phyloP scores from a whole-genome alignment of 495 filamentous ascomycete species.

The Monascus purpureus region DNA sequence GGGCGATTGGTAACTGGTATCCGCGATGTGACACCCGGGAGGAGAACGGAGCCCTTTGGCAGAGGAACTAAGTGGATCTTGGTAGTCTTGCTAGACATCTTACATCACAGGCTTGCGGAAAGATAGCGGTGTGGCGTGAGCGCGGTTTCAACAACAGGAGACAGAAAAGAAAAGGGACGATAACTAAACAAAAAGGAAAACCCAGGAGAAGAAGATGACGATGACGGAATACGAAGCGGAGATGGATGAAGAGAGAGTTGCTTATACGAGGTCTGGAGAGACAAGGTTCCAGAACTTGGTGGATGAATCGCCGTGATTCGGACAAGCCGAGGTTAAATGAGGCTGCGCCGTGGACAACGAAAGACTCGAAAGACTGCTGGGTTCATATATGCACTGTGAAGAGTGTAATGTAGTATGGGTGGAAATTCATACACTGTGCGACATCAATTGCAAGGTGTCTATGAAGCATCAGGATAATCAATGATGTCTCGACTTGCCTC shows the following conservation, averaged over 20 bases:
- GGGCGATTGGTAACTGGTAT: constrained; percentile 65
- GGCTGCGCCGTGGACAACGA: too few species aligned
- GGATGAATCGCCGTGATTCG: not conserved
- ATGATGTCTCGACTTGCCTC: too few species aligned
- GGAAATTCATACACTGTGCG: too few species aligned
- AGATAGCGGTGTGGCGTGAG: not conserved
- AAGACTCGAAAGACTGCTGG: too few species aligned
- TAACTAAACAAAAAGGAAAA: not conserved
- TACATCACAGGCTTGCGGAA: constrained; percentile 7
- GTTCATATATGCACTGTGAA: too few species aligned
- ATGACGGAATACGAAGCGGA: not conserved
- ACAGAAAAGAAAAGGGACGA: constrained; percentile 5
- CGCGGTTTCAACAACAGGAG: not conserved
- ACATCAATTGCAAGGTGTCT: too few species aligned
- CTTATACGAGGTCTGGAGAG: not conserved
- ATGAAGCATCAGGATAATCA: too few species aligned
- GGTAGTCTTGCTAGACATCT: constrained; percentile 30
- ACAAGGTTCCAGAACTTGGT: constrained; percentile 1
- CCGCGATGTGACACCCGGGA: constrained; percentile 66
- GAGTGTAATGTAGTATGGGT: too few species aligned
- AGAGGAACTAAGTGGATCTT: constrained; percentile 65
- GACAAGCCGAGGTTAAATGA: not conserved
- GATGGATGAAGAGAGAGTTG: not conserved
- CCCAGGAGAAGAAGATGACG: not conserved
- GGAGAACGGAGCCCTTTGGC: constrained; percentile 56